These are phyloP conservation scores for Metschnikowia amazonensis DNA, from an alignment of 805 yeast species.

Conservation along the genomic window DNA sequence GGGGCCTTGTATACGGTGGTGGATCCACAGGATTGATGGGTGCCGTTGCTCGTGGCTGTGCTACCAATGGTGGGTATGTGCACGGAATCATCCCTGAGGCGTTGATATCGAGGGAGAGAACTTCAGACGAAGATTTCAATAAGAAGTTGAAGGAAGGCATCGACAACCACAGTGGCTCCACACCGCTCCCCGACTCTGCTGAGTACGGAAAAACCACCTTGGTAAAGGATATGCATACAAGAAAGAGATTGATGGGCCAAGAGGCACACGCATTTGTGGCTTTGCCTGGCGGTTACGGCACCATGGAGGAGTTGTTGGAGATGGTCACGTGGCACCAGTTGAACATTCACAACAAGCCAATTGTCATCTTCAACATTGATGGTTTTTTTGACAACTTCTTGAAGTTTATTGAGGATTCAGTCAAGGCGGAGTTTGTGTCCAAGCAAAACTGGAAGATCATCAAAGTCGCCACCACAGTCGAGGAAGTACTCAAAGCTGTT, in stretches of 20 bases:
- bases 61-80: slow-evolving; percentile 59
- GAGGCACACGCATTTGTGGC: slow-evolving; percentile 87
- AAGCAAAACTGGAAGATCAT: slow-evolving; percentile 63
- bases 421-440: slow-evolving; percentile 64
- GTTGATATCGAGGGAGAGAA: slow-evolving; percentile 66
- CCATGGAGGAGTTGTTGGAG: slow-evolving; percentile 85
- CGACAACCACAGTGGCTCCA: slow-evolving; percentile 60
- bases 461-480: slow-evolving; percentile 62
- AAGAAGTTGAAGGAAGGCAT: slow-evolving; percentile 47
- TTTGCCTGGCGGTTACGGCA: slow-evolving; percentile 90
- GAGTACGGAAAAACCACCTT: slow-evolving; percentile 75
- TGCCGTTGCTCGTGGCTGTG: slow-evolving; percentile 61
- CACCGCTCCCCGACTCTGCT: slow-evolving; percentile 57
- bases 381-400: slow-evolving; percentile 77
- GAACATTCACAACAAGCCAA: slow-evolving; percentile 80
- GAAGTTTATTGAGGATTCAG: slow-evolving; percentile 56
- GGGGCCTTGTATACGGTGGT: slow-evolving; percentile 87
- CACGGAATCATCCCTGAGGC: slow-evolving; percentile 89
- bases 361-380: slow-evolving; percentile 69
- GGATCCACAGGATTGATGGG: slow-evolving; percentile 88
- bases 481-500: slow-evolving; percentile 62
- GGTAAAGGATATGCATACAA: slow-evolving; percentile 85
- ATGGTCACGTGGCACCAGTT: slow-evolving; percentile 88
- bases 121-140: slow-evolving; percentile 42
- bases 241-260: slow-evolving; percentile 81